A percentile compares a stretch with the other conserved stretches of the same genome.
phyloP scores from a whole-genome alignment of 805 yeast species.

The Suhomyces xylopsoci region DNA sequence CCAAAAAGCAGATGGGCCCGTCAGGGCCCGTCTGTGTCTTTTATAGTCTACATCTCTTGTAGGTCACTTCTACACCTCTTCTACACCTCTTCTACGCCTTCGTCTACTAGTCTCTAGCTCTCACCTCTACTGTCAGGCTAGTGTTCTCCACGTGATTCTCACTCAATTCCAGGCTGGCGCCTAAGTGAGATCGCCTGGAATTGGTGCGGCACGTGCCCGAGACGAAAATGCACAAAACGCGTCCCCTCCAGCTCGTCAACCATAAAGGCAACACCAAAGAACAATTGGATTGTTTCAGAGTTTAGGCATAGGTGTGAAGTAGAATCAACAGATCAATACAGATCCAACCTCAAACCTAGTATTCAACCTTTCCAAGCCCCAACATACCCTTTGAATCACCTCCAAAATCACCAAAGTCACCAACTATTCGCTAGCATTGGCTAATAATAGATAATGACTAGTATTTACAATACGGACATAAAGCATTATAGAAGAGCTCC shows the following conservation, averaged over 20 bases:
- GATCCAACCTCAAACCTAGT: neutral
- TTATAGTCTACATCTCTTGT: no score
- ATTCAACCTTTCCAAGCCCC: no score
- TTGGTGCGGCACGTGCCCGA: neutral
- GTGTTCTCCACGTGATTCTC: neutral
- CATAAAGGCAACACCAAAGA: neutral
- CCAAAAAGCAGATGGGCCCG: no score
- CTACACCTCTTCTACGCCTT: no score
- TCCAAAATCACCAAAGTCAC: no score
- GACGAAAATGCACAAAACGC: conserved; percentile 7
- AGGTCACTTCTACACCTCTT: no score
- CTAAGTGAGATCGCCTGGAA: neutral
- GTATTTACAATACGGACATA: conserved; percentile 40
- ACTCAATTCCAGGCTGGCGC: no score
- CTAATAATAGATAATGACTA: conserved; percentile 23
- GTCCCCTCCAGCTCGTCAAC: conserved; percentile 1
- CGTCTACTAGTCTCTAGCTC: no score
- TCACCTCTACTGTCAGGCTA: no score
- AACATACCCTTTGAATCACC: no score
- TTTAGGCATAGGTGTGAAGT: neutral
- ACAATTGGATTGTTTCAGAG: neutral
- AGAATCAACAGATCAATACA: neutral
- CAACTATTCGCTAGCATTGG: no score
- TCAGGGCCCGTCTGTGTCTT: no score
- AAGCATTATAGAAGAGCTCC: conserved; percentile 44